phyloP scores from a whole-genome alignment of 352 stramenopile species.

The Detonula confervacea region DNA sequence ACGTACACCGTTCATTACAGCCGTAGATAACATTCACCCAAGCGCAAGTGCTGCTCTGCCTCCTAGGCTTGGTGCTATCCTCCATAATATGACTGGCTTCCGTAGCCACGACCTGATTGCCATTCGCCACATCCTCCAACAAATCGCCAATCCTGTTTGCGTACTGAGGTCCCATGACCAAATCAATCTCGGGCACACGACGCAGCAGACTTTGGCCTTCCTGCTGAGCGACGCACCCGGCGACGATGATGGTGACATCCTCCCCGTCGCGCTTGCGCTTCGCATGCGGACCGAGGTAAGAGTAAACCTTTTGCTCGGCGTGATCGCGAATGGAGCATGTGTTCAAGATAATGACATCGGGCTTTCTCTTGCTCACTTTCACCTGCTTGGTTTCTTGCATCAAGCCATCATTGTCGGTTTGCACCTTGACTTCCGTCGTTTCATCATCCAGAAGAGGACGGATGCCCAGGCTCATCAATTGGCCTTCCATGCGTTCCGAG shows the following conservation, averaged over 20 bases:
- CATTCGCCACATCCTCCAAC: slow-evolving; percentile 84
- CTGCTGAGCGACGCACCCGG: slow-evolving; percentile 87
- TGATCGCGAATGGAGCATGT: slow-evolving; percentile 88
- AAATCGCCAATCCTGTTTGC: slow-evolving; percentile 87
- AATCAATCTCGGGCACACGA: slow-evolving; percentile 85
- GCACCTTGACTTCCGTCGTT: slow-evolving; percentile 18
- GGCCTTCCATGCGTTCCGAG: slow-evolving; percentile 88
- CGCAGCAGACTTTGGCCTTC: slow-evolving; percentile 84
- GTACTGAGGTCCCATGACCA: slow-evolving; percentile 88
- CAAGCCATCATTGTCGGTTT: slow-evolving; percentile 25
- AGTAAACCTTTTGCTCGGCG: slow-evolving; percentile 88
- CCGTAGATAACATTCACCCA: slow-evolving; percentile 90
- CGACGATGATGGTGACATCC: slow-evolving; percentile 86
- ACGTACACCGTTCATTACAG: slow-evolving; percentile 90
- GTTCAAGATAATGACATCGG: slow-evolving; percentile 87
- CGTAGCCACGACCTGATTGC: slow-evolving; percentile 86
- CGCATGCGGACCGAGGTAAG: slow-evolving; percentile 80
- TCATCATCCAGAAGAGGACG: slow-evolving; percentile 53
- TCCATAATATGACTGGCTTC: slow-evolving; percentile 85
- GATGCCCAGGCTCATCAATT: slow-evolving; percentile 85
- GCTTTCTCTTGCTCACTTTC: slow-evolving; percentile 55
- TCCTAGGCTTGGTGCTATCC: slow-evolving; percentile 84
- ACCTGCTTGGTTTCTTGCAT: slow-evolving; percentile 29
- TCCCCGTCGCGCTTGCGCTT: slow-evolving; percentile 85
- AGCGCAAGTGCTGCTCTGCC: slow-evolving; percentile 77